These are phyloP conservation scores for Arabidopsis lyrata DNA, from an alignment of 441 rosid species.

Conservation along the genomic window DNA sequence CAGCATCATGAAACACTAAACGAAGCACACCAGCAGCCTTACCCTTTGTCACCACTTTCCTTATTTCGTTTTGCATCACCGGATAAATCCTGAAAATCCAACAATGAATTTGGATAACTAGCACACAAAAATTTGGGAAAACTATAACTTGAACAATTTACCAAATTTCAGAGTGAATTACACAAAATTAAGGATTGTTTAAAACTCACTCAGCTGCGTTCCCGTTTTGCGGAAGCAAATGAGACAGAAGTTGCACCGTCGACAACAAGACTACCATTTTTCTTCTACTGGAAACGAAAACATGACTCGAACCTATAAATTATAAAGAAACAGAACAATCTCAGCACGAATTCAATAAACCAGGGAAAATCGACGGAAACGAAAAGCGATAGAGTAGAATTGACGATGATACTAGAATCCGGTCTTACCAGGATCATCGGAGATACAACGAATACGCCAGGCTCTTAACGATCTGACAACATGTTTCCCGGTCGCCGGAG, in stretches of 20 bases:
- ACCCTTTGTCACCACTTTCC: conserved; percentile 77
- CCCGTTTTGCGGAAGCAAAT: conserved; percentile 46
- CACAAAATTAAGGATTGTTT: background rate
- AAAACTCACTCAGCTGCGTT: conserved; percentile 62
- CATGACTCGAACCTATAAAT: conserved; percentile 38
- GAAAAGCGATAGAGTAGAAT: too few species aligned
- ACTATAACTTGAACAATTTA: background rate
- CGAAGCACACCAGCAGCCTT: conserved; percentile 97
- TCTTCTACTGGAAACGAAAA: conserved; percentile 52
- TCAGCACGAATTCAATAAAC: background rate
- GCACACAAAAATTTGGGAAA: background rate
- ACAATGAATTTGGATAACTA: conserved; percentile 39
- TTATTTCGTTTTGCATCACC: conserved; percentile 60
- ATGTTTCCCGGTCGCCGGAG: conserved; percentile 40
- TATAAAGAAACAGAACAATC: conserved; percentile 5
- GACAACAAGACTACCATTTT: conserved; percentile 50
- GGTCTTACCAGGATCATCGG: conserved; percentile 43
- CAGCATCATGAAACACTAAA: conserved; percentile 96
- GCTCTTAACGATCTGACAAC: conserved; percentile 36
- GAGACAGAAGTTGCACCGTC: conserved; percentile 56
- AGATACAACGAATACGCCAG: conserved; percentile 32
- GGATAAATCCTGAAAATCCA: conserved; percentile 40
- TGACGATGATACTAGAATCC: background rate
- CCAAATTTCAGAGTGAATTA: background rate
- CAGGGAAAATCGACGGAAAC: too few species aligned